Evolutionary conservation across 352 stramenopile species (phyloP).

Genomic region (Phytophthora crassamura): DNA sequence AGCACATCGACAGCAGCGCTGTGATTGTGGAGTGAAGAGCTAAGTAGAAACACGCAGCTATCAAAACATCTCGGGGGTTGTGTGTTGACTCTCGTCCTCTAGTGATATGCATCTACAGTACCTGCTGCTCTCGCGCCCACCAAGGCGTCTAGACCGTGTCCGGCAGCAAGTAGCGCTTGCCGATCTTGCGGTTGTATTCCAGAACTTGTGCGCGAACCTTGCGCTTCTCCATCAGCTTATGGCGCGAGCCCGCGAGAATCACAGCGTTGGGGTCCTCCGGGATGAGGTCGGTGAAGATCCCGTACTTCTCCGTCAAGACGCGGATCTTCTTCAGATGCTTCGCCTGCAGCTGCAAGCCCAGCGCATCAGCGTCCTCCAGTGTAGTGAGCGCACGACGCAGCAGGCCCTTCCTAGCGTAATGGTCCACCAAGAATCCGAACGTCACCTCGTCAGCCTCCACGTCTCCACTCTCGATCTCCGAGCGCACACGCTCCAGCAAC

Average conservation of each 20-base stretch:
- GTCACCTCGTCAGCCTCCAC: constrained; percentile 63
- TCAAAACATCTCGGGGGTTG: too few relatives aligned
- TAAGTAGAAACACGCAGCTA: too few relatives aligned
- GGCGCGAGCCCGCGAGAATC: constrained; percentile 59
- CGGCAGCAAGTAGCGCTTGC: constrained; percentile 76
- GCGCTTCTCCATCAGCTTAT: constrained; percentile 82
- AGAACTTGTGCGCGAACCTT: constrained; percentile 75
- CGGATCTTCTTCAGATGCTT: constrained; percentile 79
- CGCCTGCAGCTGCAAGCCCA: constrained; percentile 60
- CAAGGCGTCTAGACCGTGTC: constrained; percentile 38
- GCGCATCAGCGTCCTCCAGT: constrained; percentile 67
- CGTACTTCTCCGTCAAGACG: constrained; percentile 65
- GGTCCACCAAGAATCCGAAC: constrained; percentile 76
- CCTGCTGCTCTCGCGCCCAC: not conserved
- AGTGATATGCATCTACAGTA: constrained; percentile 13
- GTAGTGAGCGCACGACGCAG: constrained; percentile 70
- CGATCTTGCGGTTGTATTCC: constrained; percentile 77
- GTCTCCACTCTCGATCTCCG: constrained; percentile 52
- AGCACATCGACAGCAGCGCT: too few relatives aligned
- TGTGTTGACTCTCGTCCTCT: not conserved
- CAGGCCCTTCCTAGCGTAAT: constrained; percentile 70
- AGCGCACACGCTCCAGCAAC: constrained; percentile 54
- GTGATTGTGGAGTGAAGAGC: too few relatives aligned
- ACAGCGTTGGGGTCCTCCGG: constrained; percentile 79
- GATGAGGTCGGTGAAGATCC: constrained; percentile 82